Evolutionary conservation across 2,329 filamentous ascomycete genomes (phyloP).

Genomic region (Neofusicoccum kwambonambiense): DNA sequence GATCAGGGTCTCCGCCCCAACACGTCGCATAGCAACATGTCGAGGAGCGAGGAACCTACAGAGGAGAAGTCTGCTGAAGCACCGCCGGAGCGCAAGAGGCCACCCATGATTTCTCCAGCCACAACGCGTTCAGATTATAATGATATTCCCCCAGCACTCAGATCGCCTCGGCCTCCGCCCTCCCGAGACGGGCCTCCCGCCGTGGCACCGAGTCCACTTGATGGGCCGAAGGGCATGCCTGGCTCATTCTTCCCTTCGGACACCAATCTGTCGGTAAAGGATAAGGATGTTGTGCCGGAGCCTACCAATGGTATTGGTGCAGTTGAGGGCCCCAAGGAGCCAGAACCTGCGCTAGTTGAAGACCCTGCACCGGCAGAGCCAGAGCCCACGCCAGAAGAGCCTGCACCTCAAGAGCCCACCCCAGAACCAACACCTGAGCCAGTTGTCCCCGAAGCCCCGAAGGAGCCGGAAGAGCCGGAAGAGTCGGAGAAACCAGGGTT

Average conservation of each 20-base stretch:
- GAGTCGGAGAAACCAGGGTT: conserved; percentile 66
- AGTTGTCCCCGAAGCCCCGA: conserved; percentile 5
- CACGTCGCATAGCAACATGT: conserved; percentile 36
- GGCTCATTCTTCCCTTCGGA: conserved; percentile 17
- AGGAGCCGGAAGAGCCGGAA: conserved; percentile 38
- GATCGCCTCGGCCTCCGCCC: conserved; percentile 13
- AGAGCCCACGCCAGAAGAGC: background rate
- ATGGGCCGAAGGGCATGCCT: conserved; percentile 12
- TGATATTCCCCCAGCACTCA: conserved; percentile 15
- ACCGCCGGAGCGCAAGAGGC: conserved; percentile 61
- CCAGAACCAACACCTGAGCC: conserved; percentile 19
- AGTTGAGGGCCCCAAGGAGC: background rate
- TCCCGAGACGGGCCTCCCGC: background rate
- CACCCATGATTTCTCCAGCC: conserved; percentile 60
- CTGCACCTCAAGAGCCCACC: conserved; percentile 4
- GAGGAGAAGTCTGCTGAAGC: conserved; percentile 25
- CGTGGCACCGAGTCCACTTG: background rate
- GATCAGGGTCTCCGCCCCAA: conserved; percentile 35
- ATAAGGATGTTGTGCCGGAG: background rate
- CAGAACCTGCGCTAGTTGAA: background rate
- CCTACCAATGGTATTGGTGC: background rate
- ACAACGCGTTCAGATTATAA: conserved; percentile 21
- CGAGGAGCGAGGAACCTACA: conserved; percentile 29
- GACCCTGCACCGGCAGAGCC: background rate
- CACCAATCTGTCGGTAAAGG: background rate